phyloP scores from a whole-genome alignment of 805 yeast species.

The Lipomyces starkeyi region DNA sequence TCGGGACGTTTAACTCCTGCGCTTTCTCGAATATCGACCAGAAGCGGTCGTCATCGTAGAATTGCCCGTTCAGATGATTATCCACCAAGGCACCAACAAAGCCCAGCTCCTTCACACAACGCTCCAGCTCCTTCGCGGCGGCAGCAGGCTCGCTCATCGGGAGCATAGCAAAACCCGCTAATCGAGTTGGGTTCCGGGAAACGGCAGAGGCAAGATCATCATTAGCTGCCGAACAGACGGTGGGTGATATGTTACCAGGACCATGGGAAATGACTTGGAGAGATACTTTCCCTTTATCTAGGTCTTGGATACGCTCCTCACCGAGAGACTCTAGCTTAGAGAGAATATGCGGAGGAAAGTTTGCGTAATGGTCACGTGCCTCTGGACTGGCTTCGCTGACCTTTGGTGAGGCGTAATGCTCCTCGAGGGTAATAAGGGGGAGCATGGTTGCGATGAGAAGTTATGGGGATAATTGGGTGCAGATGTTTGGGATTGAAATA shows the following conservation, averaged over 20 bases:
- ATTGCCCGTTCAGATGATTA: constrained; percentile 15
- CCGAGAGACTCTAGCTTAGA: constrained; percentile 13
- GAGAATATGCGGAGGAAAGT: constrained; percentile 14
- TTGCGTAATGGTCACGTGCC: constrained; percentile 11
- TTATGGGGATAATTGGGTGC: constrained; percentile 9
- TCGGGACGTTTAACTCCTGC: constrained; percentile 16
- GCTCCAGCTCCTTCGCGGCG: constrained; percentile 16
- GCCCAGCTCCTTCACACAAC: constrained; percentile 18
- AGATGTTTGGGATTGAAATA: constrained; percentile 1
- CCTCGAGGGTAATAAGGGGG: constrained; percentile 7
- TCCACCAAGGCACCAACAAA: constrained; percentile 19
- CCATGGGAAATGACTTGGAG: constrained; percentile 18
- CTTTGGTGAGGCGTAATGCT: constrained; percentile 8
- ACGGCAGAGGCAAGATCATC: constrained; percentile 18
- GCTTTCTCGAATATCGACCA: constrained; percentile 15
- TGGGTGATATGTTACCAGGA: constrained; percentile 13
- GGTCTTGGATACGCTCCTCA: constrained; percentile 14
- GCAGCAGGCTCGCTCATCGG: constrained; percentile 20
- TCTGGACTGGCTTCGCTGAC: constrained; percentile 6
- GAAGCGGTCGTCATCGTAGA: constrained; percentile 18
- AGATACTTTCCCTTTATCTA: constrained; percentile 12
- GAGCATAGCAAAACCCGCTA: constrained; percentile 17
- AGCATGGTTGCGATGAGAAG: constrained; percentile 11
- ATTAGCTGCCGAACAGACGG: constrained; percentile 2
- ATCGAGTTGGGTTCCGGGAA: constrained; percentile 15